These are phyloP conservation scores for Hypoxylon sp. DNA, from an alignment of 2,329 filamentous ascomycete genomes.

Conservation along the genomic window DNA sequence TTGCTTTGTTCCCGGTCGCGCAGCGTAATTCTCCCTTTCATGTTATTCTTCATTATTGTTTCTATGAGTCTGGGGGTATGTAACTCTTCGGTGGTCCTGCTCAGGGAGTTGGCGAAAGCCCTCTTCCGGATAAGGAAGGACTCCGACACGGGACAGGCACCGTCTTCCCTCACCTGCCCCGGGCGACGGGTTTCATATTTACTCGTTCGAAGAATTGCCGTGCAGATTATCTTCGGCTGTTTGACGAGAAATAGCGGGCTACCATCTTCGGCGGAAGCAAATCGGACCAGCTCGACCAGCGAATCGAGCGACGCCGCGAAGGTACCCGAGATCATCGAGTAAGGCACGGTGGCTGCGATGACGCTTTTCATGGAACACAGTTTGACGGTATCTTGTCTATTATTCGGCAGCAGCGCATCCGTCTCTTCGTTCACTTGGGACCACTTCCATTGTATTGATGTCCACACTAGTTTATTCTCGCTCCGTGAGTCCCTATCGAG, in stretches of 20 bases:
- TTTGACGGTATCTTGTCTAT: neutral
- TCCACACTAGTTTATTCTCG: neutral
- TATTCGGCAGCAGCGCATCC: neutral
- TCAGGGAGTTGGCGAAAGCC: neutral
- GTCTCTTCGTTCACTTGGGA: constrained; percentile 8
- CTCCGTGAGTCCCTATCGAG: neutral
- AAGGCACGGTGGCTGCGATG: constrained; percentile 1
- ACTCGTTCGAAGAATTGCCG: constrained; percentile 5
- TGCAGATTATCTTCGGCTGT: constrained; percentile 3
- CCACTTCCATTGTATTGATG: constrained; percentile 11
- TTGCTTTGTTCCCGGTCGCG: constrained; percentile 9
- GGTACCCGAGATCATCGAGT: constrained; percentile 1
- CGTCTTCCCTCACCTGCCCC: constrained; percentile 4
- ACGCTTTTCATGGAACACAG: constrained; percentile 8
- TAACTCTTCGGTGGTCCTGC: neutral
- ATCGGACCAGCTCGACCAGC: neutral
- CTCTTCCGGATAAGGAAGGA: constrained; percentile 5
- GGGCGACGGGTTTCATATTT: constrained; percentile 7
- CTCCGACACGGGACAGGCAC: constrained; percentile 4
- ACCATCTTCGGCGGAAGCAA: constrained; percentile 6
- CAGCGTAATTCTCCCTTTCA: neutral
- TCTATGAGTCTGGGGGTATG: neutral
- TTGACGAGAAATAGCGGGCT: constrained; percentile 4
- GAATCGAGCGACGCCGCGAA: constrained; percentile 2
- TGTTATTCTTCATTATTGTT: neutral